Conservation (phyloP, 345 rosid genomes). For the Theobroma cacao region DNA sequence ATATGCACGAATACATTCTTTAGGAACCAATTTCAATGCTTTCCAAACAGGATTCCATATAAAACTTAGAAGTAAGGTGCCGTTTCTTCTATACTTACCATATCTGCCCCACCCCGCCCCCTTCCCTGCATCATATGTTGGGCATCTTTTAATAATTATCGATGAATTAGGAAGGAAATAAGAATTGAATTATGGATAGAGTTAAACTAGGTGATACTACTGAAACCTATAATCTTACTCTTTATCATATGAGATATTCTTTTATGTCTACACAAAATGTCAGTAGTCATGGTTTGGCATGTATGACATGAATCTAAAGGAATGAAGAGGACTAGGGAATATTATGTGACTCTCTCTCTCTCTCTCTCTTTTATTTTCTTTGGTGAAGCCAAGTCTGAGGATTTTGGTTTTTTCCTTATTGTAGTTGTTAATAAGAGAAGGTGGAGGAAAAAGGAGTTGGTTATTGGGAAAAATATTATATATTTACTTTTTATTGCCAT, state of each 20-base stretch:
- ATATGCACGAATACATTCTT: neutral
- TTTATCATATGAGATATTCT: neutral
- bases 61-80: neutral
- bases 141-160: neutral
- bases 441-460: neutral
- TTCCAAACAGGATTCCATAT: neutral
- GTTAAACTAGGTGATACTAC: neutral
- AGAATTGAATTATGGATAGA: neutral
- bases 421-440: neutral
- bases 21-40: neutral
- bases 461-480: neutral
- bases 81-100: neutral
- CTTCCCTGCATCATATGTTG: neutral
- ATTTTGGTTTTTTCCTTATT: neutral
- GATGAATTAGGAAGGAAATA: neutral
- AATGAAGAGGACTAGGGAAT: neutral
- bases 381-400: neutral
- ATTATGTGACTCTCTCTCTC: neutral
- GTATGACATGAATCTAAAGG: neutral
- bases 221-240: neutral
- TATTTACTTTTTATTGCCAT: neutral
- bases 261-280: neutral
- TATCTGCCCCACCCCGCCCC: neutral
- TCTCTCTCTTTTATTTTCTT: neutral
- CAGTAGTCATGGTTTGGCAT: neutral